Evolutionary conservation across 768 basidiomycete species (phyloP).

Genomic region (Gloeopeniophorella convolvens): DNA sequence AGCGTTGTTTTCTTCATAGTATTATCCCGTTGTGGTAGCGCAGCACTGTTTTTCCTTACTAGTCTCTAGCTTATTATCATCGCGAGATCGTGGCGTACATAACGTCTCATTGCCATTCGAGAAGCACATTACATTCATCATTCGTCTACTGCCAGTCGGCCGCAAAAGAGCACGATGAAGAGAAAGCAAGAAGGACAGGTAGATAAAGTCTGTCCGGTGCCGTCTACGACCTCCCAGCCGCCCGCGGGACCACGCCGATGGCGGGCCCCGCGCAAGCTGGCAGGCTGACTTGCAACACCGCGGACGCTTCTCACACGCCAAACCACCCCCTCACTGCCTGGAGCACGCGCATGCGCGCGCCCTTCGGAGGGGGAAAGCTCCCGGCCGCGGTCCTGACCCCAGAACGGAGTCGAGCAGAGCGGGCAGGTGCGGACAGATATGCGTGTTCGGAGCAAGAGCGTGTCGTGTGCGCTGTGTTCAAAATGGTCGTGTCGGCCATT

Average conservation of each 20-base stretch:
- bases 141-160: no score
- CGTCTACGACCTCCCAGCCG: slow-evolving; percentile 27
- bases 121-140: neutral
- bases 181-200: neutral
- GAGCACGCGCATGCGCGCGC: slow-evolving; percentile 15
- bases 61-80: no score
- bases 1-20: neutral
- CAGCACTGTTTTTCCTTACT: no score
- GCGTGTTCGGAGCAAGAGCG: slow-evolving; percentile 41
- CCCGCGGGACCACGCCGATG: neutral
- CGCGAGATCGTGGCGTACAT: no score
- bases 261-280: slow-evolving; percentile 10
- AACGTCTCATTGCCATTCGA: slow-evolving; percentile 4
- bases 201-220: slow-evolving; percentile 20
- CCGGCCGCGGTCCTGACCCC: slow-evolving; percentile 23
- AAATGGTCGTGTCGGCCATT: neutral
- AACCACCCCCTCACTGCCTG: slow-evolving; percentile 30
- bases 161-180: no score
- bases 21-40: no score
- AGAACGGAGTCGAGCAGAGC: slow-evolving; percentile 22
- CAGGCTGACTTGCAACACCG: slow-evolving; percentile 25
- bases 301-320: slow-evolving; percentile 25
- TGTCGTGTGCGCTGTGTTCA: neutral
- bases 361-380: slow-evolving; percentile 27
- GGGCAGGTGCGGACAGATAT: slow-evolving; percentile 31